phyloP scores from a whole-genome alignment of 1,139 yeast genomes.

The Pneumocystis jirovecii region DNA sequence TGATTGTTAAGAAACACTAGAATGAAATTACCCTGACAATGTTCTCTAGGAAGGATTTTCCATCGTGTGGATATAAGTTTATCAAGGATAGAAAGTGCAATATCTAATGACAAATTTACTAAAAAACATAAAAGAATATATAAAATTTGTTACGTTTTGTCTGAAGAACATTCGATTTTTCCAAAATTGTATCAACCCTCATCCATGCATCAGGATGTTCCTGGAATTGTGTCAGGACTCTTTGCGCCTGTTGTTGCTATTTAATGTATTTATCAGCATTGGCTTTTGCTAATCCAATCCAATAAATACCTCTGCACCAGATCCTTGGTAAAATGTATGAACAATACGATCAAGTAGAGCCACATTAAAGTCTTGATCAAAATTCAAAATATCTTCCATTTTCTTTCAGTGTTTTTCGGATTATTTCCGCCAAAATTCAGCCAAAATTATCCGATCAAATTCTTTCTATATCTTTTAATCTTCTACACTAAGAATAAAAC shows the following conservation, averaged over 20 bases:
- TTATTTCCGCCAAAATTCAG: neutral
- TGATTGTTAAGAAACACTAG: conserved; percentile 25
- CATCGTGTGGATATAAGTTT: conserved; percentile 81
- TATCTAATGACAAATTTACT: conserved; percentile 21
- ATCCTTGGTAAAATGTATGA: conserved; percentile 72
- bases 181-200: conserved; percentile 76
- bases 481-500: neutral
- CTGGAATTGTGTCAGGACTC: conserved; percentile 71
- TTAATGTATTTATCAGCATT: neutral
- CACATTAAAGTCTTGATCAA: conserved; percentile 58
- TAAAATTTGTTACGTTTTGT: conserved; percentile 41
- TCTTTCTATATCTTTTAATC: neutral
- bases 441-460: neutral
- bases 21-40: conserved; percentile 26
- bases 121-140: neutral
- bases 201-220: conserved; percentile 96
- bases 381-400: conserved; percentile 84
- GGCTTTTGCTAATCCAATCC: neutral
- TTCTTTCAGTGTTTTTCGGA: neutral
- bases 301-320: conserved; percentile 27
- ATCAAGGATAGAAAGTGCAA: conserved; percentile 80
- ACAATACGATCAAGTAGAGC: conserved; percentile 69
- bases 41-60: conserved; percentile 82
- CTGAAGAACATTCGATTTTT: conserved; percentile 64
- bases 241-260: conserved; percentile 65